phyloP scores from a whole-genome alignment of 441 rosid genomes.

The Hypseocharis bilobata region DNA sequence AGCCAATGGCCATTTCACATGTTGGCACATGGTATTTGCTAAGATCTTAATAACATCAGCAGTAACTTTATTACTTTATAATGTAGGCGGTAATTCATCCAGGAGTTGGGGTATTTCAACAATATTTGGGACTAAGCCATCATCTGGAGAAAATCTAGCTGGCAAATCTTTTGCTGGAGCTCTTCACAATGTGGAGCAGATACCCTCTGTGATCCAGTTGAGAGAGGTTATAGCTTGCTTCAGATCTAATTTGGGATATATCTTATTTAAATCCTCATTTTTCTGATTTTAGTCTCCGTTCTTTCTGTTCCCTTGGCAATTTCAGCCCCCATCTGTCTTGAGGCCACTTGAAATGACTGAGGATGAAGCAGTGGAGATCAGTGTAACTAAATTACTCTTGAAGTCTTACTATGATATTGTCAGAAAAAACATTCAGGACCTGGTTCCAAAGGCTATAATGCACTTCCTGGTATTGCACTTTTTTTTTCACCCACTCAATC shows the following conservation, averaged over 20 bases:
- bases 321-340: conserved; percentile 39
- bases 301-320: conserved; percentile 17
- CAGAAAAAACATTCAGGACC: conserved; percentile 34
- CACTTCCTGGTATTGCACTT: conserved; percentile 33
- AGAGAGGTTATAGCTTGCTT: conserved; percentile 32
- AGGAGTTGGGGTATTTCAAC: conserved; percentile 36
- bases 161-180: conserved; percentile 21
- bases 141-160: conserved; percentile 24
- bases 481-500: conserved; percentile 8
- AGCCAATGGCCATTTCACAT: neutral
- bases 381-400: conserved; percentile 30
- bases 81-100: conserved; percentile 25
- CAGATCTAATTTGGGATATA: neutral
- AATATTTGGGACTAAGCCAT: conserved; percentile 34
- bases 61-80: conserved; percentile 2
- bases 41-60: neutral
- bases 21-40: neutral
- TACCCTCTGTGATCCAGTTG: conserved; percentile 30
- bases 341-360: conserved; percentile 30
- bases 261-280: conserved; percentile 2
- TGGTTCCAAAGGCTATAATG: conserved; percentile 38
- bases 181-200: conserved; percentile 21
- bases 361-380: conserved; percentile 26
- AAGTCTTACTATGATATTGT: conserved; percentile 35
- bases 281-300: neutral